phyloP scores from a whole-genome alignment of 2,329 filamentous ascomycete genomes.

The Curvularia sp. region DNA sequence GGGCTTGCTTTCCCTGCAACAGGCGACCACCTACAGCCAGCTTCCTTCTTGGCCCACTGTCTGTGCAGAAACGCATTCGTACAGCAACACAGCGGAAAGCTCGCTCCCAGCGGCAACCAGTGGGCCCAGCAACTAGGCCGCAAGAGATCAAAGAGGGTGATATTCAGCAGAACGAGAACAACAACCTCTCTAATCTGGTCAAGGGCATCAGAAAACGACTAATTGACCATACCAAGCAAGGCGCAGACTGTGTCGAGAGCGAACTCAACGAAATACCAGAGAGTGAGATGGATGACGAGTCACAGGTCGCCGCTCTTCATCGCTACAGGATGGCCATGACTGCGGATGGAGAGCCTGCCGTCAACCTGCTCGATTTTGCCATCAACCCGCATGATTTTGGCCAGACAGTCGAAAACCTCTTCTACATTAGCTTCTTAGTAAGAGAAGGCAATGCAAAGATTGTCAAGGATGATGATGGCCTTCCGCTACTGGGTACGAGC shows the following conservation, averaged over 20 bases:
- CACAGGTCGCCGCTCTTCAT: constrained; percentile 64
- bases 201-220: constrained; percentile 74
- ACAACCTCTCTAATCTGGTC: constrained; percentile 80
- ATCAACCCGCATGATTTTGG: constrained; percentile 90
- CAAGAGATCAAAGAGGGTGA: constrained; percentile 79
- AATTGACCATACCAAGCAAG: constrained; percentile 47
- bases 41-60: constrained; percentile 87
- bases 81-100: constrained; percentile 71
- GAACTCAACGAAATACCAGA: constrained; percentile 37
- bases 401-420: constrained; percentile 95
- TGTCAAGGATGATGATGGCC: constrained; percentile 72
- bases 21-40: constrained; percentile 77
- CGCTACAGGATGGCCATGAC: constrained; percentile 67
- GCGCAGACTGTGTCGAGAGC: constrained; percentile 54
- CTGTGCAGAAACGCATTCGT: constrained; percentile 83
- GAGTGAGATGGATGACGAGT: constrained; percentile 44
- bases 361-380: constrained; percentile 84
- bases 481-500: constrained; percentile 81
- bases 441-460: constrained; percentile 82
- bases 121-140: constrained; percentile 73
- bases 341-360: constrained; percentile 64
- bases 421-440: constrained; percentile 94
- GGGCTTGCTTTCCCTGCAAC: constrained; percentile 76
- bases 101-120: constrained; percentile 71
- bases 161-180: constrained; percentile 76